These are phyloP conservation scores for Betula pendula DNA, from an alignment of 306 rosid genomes.

Conservation along the genomic window DNA sequence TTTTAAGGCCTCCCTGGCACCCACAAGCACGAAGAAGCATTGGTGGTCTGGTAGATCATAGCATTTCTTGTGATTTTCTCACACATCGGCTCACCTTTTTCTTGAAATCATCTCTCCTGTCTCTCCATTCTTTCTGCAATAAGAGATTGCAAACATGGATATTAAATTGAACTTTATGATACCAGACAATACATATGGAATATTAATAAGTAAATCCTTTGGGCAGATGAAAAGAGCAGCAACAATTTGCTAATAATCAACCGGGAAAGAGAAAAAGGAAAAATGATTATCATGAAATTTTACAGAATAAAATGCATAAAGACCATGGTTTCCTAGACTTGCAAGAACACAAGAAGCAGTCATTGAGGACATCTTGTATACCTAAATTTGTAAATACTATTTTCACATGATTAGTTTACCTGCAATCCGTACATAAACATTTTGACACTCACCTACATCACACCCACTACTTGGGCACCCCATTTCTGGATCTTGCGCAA, in stretches of 20 bases:
- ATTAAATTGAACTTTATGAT: not conserved
- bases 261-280: not conserved
- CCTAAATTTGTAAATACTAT: not conserved
- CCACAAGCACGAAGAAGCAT: constrained; percentile 29
- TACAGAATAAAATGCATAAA: not conserved
- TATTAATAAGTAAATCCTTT: not conserved
- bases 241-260: no score
- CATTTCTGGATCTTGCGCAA: not conserved
- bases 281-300: not conserved
- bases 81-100: constrained; percentile 91
- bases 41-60: constrained; percentile 39
- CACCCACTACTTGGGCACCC: not conserved
- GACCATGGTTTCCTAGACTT: not conserved
- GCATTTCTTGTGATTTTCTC: constrained; percentile 89
- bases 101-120: constrained; percentile 90
- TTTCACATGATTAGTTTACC: not conserved
- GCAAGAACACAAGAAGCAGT: not conserved
- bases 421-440: not conserved
- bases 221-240: not conserved
- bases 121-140: constrained; percentile 97
- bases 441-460: not conserved
- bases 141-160: constrained; percentile 7
- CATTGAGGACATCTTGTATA: not conserved
- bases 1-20: constrained; percentile 43
- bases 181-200: not conserved